Conservation (phyloP, 306 rosid species). For the Cyclanthera cordifolia region DNA sequence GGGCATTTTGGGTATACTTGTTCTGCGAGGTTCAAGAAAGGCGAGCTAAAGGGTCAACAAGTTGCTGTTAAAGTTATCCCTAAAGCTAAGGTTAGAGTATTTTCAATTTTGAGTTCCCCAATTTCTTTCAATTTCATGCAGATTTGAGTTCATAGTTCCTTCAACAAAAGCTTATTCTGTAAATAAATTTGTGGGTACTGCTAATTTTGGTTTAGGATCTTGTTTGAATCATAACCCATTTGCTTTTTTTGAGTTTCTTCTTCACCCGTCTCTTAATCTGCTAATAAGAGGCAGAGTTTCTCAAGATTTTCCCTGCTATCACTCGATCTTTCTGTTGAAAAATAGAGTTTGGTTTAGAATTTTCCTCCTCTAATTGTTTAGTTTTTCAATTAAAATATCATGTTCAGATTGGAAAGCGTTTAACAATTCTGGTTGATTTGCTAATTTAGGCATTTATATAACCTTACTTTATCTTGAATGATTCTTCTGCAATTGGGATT, state of each 20-base stretch:
- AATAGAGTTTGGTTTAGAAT: constrained; percentile 6
- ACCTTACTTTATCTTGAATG: constrained; percentile 2
- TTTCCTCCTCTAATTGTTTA: background rate
- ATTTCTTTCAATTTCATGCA: background rate
- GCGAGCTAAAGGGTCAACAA: constrained; percentile 74
- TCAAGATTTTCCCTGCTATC: background rate
- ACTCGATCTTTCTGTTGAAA: background rate
- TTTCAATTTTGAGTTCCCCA: constrained; percentile 9
- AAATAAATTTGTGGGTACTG: background rate
- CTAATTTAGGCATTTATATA: background rate
- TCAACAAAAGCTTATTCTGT: background rate
- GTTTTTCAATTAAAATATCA: background rate
- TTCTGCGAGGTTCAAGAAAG: constrained; percentile 87
- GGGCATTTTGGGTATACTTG: constrained; percentile 99
- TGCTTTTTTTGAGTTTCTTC: background rate
- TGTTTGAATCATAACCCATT: constrained; percentile 1
- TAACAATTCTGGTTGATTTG: background rate
- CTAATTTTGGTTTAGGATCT: background rate
- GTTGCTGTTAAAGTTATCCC: constrained; percentile 94
- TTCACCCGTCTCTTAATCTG: background rate
- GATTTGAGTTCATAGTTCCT: background rate
- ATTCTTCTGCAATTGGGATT: too few species aligned
- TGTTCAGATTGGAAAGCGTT: background rate
- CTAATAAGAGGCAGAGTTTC: background rate
- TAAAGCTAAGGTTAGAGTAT: constrained; percentile 64